Conservation (phyloP, 2,329 filamentous ascomycete genomes). For the Alternaria viburni region DNA sequence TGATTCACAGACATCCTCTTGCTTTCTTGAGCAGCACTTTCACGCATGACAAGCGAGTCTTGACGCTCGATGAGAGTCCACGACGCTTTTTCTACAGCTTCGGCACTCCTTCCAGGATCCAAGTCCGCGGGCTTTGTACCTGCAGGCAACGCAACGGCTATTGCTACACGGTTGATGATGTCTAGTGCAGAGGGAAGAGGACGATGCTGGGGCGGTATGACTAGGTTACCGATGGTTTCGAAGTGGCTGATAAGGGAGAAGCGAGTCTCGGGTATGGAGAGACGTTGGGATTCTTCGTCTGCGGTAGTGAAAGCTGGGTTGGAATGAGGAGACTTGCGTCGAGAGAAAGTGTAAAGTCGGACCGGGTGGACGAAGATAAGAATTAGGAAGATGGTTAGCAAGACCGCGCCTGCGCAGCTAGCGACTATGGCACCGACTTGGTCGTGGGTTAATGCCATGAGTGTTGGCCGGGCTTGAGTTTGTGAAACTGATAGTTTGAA, state of each 20-base stretch:
- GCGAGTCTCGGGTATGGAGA: not conserved
- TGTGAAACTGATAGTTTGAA: not conserved
- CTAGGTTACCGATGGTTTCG: not conserved
- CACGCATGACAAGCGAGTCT: not conserved
- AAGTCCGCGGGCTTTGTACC: not conserved
- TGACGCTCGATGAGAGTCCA: not conserved
- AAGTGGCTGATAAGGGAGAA: not conserved
- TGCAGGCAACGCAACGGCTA: not conserved
- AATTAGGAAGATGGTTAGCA: not conserved
- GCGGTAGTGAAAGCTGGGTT: not conserved
- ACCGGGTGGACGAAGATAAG: not conserved
- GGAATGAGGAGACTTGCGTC: not conserved
- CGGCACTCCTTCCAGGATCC: not conserved
- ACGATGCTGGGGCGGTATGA: not conserved
- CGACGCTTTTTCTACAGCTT: fast-evolving
- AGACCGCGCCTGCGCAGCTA: not conserved
- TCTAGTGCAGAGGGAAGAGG: not conserved
- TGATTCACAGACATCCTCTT: not conserved
- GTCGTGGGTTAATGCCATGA: not conserved
- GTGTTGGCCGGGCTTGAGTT: not conserved
- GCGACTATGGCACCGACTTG: not conserved
- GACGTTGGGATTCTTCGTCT: not conserved
- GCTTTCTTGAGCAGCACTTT: not conserved
- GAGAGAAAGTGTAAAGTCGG: not conserved
- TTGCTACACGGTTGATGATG: not conserved